Evolutionary conservation across 2,329 filamentous ascomycete species (phyloP).

Genomic region (Septoria petroselini): DNA sequence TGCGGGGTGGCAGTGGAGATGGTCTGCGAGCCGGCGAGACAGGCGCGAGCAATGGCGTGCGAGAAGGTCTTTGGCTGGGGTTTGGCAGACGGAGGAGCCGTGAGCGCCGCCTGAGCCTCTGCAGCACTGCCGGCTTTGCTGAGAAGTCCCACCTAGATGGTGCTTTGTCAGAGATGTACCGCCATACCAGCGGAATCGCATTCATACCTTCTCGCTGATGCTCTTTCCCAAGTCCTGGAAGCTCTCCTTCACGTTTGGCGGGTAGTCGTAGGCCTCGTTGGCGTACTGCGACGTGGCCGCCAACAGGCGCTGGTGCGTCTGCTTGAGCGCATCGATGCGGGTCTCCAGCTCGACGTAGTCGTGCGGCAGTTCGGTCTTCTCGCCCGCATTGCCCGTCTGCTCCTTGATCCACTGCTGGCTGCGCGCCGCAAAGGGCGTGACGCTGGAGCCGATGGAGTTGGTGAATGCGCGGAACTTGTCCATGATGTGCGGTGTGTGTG

Average conservation of each 20-base stretch:
- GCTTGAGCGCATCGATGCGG: conserved; percentile 94
- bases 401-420: conserved; percentile 98
- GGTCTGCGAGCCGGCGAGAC: conserved; percentile 70
- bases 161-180: not conserved
- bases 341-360: conserved; percentile 99
- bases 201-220: conserved; percentile 84
- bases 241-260: conserved; percentile 94
- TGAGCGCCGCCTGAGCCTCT: conserved; percentile 91
- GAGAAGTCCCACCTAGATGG: conserved; percentile 58
- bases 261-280: conserved; percentile 86
- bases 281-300: conserved; percentile 94
- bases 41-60: conserved; percentile 90
- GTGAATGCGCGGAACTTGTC: conserved; percentile 65
- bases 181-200: not conserved
- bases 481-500: conserved; percentile 48
- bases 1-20: conserved; percentile 75
- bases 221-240: conserved; percentile 95
- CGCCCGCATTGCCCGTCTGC: conserved; percentile 89
- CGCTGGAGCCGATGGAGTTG: conserved; percentile 65
- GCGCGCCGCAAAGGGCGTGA: conserved; percentile 88
- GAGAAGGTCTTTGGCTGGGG: conserved; percentile 98
- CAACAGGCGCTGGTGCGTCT: conserved; percentile 95
- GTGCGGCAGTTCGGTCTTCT: conserved; percentile 95
- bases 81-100: conserved; percentile 83
- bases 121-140: conserved; percentile 80